A percentile compares a stretch with the other conserved stretches of the same genome.
These are phyloP conservation scores for Avena eriantha DNA, from an alignment of 176 grass and related monocot genomes.

Conservation along the genomic window DNA sequence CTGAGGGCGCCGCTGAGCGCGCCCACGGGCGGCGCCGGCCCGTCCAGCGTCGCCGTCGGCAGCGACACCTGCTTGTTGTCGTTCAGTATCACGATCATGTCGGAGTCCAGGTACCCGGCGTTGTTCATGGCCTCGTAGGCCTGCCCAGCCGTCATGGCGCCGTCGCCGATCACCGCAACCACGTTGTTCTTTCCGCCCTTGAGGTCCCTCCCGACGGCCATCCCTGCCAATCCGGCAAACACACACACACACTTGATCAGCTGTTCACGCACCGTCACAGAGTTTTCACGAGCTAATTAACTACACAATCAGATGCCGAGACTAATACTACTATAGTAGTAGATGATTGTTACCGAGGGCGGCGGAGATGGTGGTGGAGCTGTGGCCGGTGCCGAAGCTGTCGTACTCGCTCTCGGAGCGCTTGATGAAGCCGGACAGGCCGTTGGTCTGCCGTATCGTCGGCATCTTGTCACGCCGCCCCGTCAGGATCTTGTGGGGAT, in stretches of 20 bases:
- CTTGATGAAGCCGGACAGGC: conserved; percentile 87
- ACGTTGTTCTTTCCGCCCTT: conserved; percentile 93
- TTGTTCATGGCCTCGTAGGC: conserved; percentile 99
- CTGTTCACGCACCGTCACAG: neutral
- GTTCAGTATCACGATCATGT: conserved; percentile 99
- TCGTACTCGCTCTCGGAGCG: conserved; percentile 92
- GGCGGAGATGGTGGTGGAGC: conserved; percentile 95
- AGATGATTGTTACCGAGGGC: conserved; percentile 64
- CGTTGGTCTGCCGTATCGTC: conserved; percentile 90
- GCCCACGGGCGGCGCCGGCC: conserved; percentile 89
- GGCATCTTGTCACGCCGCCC: conserved; percentile 95
- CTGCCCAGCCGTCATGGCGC: conserved; percentile 96
- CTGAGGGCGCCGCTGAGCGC: conserved; percentile 91
- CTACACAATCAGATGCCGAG: neutral
- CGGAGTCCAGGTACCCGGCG: conserved; percentile 93
- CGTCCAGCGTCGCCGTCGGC: conserved; percentile 91
- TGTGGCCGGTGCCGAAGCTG: conserved; percentile 91
- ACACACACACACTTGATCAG: neutral
- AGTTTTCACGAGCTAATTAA: neutral
- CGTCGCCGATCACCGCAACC: conserved; percentile 92
- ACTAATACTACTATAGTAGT: too few relatives aligned
- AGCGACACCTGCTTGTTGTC: conserved; percentile 99
- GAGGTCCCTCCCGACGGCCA: conserved; percentile 92
- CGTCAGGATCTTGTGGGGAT: conserved; percentile 98
- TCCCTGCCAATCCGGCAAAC: conserved; percentile 42